phyloP scores from a whole-genome alignment of 106 monocot species.

The Phalaenopsis equestris region DNA sequence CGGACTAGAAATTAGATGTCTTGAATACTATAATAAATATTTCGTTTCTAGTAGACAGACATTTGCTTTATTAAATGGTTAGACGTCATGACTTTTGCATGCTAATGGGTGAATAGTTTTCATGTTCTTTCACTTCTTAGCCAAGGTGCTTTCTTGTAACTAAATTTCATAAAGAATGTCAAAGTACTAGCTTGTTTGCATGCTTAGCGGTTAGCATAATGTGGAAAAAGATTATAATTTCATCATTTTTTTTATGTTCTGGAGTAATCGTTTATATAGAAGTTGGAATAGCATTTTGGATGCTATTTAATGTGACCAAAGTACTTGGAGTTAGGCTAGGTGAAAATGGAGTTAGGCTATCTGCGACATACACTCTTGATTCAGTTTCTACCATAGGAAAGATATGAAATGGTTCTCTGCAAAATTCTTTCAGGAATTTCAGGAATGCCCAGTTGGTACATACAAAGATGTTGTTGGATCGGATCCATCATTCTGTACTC shows the following conservation, averaged over 20 bases:
- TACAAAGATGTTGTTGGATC: conserved; percentile 84
- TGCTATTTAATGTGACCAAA: background rate
- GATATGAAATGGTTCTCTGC: conserved; percentile 3
- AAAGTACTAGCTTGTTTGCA: too few relatives aligned
- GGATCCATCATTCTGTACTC: conserved; percentile 57
- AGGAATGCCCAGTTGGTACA: conserved; percentile 94
- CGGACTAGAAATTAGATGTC: background rate
- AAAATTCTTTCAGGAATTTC: conserved; percentile 59
- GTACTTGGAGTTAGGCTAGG: background rate
- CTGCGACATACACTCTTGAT: background rate
- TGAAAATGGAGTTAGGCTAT: background rate
- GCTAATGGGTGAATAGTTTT: background rate
- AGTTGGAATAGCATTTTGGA: too few relatives aligned
- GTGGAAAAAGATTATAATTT: too few relatives aligned
- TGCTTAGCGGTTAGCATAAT: too few relatives aligned
- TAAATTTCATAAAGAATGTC: background rate
- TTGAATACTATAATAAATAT: background rate
- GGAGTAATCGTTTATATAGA: too few relatives aligned
- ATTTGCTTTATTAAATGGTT: background rate
- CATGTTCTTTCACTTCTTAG: background rate
- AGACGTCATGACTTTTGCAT: background rate
- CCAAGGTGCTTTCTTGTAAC: background rate
- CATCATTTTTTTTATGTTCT: too few relatives aligned
- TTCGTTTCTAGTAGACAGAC: background rate
- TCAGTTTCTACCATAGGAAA: background rate